A percentile compares a stretch with the other conserved stretches of the same genome.
phyloP scores from a whole-genome alignment of 768 basidiomycete genomes.

The Termitomyces eurrhizus region DNA sequence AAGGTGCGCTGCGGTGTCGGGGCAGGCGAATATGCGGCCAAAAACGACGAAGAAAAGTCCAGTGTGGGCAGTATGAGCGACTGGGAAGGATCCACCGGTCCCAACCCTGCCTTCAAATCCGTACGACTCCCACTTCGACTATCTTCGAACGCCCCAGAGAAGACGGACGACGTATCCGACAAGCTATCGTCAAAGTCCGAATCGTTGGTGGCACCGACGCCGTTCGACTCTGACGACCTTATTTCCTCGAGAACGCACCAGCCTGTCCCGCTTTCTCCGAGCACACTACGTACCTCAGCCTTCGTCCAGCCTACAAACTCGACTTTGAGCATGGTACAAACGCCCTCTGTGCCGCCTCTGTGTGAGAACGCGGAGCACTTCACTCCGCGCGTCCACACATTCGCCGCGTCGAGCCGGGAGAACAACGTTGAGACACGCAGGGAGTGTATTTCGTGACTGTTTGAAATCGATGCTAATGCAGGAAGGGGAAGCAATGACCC shows the following conservation, averaged over 20 bases:
- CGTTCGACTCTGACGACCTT: conserved; percentile 22
- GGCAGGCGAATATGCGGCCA: conserved; percentile 13
- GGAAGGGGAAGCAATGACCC: conserved; percentile 49
- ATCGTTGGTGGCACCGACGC: conserved; percentile 14
- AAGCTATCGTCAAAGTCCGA: conserved; percentile 26
- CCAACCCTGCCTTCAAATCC: conserved; percentile 10
- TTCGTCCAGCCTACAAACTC: conserved; percentile 74
- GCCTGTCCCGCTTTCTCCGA: conserved; percentile 67
- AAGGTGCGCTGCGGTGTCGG: conserved; percentile 11
- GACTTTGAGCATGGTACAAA: conserved; percentile 64
- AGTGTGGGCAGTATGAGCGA: conserved; percentile 77
- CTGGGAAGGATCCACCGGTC: conserved; percentile 49
- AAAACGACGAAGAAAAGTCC: conserved; percentile 59
- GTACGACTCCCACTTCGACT: conserved; percentile 10
- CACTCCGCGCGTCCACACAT: conserved; percentile 64
- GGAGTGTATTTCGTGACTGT: conserved; percentile 50
- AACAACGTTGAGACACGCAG: conserved; percentile 68
- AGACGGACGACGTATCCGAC: conserved; percentile 28
- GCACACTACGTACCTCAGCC: conserved; percentile 56
- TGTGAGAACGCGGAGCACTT: conserved; percentile 59
- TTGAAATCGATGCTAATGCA: conserved; percentile 48
- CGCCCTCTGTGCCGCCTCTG: conserved; percentile 36
- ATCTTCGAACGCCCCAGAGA: conserved; percentile 20
- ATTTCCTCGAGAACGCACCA: conserved; percentile 75
- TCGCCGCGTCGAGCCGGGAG: conserved; percentile 61